Evolutionary conservation across 441 rosid genomes (phyloP).

Genomic region (Bocquillonia castaneifolia): DNA sequence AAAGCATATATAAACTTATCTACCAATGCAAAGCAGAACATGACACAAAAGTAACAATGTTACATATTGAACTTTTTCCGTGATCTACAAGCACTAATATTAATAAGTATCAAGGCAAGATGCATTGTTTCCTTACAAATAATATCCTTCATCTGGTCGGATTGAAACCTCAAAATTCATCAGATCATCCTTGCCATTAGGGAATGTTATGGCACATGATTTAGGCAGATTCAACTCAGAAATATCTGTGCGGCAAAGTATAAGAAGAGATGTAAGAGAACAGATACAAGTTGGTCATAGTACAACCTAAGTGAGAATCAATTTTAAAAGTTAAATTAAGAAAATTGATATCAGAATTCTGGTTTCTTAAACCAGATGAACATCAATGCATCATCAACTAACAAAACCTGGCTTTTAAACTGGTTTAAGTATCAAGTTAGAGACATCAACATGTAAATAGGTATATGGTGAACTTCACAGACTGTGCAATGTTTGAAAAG

Average conservation of each 20-base stretch:
- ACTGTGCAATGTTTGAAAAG: background rate
- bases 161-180: constrained; percentile 89
- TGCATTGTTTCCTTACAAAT: constrained; percentile 44
- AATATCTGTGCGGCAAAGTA: constrained; percentile 46
- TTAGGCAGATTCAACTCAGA: constrained; percentile 82
- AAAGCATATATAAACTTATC: background rate
- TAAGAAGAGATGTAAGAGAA: constrained; percentile 2
- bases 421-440: background rate
- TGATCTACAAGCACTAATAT: background rate
- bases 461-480: background rate
- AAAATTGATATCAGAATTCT: background rate
- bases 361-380: background rate
- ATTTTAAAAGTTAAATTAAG: background rate
- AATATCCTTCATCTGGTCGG: constrained; percentile 90
- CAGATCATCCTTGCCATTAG: constrained; percentile 84
- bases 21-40: background rate
- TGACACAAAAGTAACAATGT: background rate
- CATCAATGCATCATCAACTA: background rate
- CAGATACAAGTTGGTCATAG: background rate
- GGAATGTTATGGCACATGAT: constrained; percentile 69
- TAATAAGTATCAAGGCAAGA: background rate
- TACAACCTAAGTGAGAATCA: background rate
- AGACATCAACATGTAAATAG: background rate
- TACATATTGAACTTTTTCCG: background rate
- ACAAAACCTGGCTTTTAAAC: background rate